A percentile compares a stretch with the other conserved stretches of the same genome.
These are phyloP conservation scores for Amanita thiersii DNA, from an alignment of 768 basidiomycete species.

Conservation along the genomic window DNA sequence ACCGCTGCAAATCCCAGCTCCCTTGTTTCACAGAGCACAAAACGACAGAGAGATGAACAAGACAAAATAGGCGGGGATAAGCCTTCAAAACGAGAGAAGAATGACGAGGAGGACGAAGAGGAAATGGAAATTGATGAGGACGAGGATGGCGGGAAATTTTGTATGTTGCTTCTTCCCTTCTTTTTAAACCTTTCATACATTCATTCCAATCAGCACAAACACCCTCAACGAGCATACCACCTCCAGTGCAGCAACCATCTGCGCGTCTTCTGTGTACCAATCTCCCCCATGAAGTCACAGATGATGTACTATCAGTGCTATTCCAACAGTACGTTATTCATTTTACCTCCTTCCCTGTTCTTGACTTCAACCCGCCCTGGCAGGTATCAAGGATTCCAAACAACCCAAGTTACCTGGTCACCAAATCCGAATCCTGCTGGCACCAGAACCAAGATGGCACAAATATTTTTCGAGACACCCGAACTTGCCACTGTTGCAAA, in stretches of 20 bases:
- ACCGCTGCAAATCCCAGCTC: slow-evolving; percentile 53
- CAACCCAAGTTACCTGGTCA: slow-evolving; percentile 61
- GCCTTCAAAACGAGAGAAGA: slow-evolving; percentile 61
- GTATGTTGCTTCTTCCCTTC: slow-evolving; percentile 32
- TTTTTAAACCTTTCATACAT: slow-evolving; percentile 22
- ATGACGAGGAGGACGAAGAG: slow-evolving; percentile 67
- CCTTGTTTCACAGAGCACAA: slow-evolving; percentile 40
- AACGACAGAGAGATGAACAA: slow-evolving; percentile 62
- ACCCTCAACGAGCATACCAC: slow-evolving; percentile 31
- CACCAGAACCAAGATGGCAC: slow-evolving; percentile 69
- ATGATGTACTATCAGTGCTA: slow-evolving; percentile 76
- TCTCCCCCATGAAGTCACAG: slow-evolving; percentile 84
- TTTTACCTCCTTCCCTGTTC: slow-evolving; percentile 2
- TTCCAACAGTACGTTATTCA: slow-evolving; percentile 77
- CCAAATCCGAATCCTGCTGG: slow-evolving; percentile 60
- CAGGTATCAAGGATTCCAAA: slow-evolving; percentile 81
- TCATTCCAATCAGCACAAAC: slow-evolving; percentile 21
- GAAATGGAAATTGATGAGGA: slow-evolving; percentile 97
- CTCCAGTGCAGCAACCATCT: slow-evolving; percentile 45
- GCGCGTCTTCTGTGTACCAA: slow-evolving; percentile 72
- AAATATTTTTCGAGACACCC: slow-evolving; percentile 68
- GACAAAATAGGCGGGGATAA: slow-evolving; percentile 38
- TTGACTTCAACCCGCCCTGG: slow-evolving; percentile 5
- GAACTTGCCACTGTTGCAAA: slow-evolving; percentile 73
- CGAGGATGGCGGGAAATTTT: slow-evolving; percentile 45